Conservation (phyloP, 23 red algal genomes). For the Gracilaria domingensis region DNA sequence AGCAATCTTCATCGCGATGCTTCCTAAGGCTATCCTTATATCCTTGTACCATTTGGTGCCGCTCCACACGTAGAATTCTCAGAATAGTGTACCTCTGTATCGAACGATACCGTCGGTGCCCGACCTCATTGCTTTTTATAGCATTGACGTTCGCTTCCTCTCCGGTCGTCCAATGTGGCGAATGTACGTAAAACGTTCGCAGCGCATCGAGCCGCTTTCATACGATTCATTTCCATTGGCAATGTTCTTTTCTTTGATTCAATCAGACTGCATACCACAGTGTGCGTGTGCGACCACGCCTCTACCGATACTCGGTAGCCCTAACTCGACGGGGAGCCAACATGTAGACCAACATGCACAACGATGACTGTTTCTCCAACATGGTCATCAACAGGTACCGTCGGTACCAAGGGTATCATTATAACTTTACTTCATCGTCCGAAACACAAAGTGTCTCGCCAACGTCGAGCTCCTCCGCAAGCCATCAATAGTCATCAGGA, state of each 20-base stretch:
- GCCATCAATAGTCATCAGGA: neutral
- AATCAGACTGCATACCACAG: neutral
- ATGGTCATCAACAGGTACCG: neutral
- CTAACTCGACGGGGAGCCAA: neutral
- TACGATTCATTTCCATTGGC: neutral
- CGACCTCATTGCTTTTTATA: too few relatives aligned
- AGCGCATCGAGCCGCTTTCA: neutral
- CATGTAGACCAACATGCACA: neutral
- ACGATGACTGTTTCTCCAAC: neutral
- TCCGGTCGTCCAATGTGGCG: neutral
- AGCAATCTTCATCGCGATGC: neutral
- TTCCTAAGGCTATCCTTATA: neutral
- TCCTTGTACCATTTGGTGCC: neutral
- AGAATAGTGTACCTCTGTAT: too few relatives aligned
- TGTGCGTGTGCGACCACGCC: neutral
- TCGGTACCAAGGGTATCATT: neutral
- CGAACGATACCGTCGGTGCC: too few relatives aligned
- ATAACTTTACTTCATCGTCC: neutral
- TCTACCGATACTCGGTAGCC: neutral
- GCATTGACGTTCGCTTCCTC: neutral
- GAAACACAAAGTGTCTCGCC: neutral
- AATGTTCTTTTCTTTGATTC: neutral
- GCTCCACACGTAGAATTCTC: neutral
- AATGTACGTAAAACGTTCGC: neutral
- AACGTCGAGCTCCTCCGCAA: neutral